A percentile compares a stretch with the other conserved stretches of the same genome.
phyloP scores from a whole-genome alignment of 73 alveolate genomes.

The Stentor roeselii region DNA sequence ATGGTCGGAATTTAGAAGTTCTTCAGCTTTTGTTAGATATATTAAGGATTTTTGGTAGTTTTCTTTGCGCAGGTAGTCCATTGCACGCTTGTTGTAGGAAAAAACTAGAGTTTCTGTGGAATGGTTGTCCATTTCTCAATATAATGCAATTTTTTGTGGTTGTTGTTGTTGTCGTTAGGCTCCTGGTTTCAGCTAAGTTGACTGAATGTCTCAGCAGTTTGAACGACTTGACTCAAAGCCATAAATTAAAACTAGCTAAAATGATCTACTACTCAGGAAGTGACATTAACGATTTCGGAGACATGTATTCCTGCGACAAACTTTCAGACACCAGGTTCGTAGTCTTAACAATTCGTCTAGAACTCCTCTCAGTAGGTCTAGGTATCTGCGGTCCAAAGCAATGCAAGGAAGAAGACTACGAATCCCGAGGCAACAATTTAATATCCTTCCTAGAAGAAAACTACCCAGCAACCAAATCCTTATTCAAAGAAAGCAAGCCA shows the following conservation, averaged over 20 bases:
- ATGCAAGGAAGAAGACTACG: background rate
- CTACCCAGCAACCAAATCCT: background rate
- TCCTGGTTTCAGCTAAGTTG: background rate
- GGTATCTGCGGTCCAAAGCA: constrained; percentile 21
- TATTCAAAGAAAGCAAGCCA: background rate
- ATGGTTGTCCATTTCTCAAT: background rate
- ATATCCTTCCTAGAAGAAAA: too few relatives aligned
- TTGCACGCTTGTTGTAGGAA: background rate
- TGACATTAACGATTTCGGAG: constrained; percentile 39
- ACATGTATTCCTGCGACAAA: constrained; percentile 23
- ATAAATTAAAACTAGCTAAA: background rate
- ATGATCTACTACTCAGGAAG: constrained; percentile 32
- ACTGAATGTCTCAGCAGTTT: background rate
- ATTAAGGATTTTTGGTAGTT: background rate
- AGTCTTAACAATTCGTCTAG: background rate
- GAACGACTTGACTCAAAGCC: background rate
- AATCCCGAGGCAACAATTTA: too few relatives aligned
- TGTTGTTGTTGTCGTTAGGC: background rate
- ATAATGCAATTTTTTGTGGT: background rate
- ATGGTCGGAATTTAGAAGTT: background rate
- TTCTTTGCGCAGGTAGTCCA: background rate
- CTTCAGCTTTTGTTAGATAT: background rate
- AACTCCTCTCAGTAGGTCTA: background rate
- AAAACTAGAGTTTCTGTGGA: background rate
- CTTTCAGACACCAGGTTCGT: constrained; percentile 26